Conservation (phyloP, 306 rosid species). For the Vigna hirtella region DNA sequence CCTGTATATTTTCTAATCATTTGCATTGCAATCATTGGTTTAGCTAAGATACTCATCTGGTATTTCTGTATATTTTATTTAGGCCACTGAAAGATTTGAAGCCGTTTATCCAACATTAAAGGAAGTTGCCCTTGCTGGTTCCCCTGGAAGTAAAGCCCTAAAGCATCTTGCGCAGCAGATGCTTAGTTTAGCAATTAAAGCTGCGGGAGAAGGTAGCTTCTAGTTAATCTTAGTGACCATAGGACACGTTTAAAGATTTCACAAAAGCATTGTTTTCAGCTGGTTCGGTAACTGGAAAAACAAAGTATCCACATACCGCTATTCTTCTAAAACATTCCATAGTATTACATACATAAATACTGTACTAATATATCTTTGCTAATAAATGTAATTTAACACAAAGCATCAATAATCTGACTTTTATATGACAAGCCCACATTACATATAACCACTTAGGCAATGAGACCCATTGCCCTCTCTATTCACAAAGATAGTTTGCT, state of each 20-base stretch:
- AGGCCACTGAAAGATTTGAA: conserved; percentile 59
- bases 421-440: no score
- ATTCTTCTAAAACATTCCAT: no score
- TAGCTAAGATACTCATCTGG: conserved; percentile 26
- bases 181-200: conserved; percentile 46
- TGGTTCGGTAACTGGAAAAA: not conserved
- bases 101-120: conserved; percentile 56
- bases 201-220: conserved; percentile 57
- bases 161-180: conserved; percentile 58
- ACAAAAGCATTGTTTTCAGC: not conserved
- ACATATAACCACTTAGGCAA: no score
- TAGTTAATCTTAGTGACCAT: not conserved
- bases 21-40: conserved; percentile 9
- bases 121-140: conserved; percentile 59
- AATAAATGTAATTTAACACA: no score
- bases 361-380: no score
- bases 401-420: no score
- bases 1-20: conserved; percentile 21
- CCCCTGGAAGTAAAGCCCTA: conserved; percentile 56
- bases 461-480: no score
- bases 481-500: no score
- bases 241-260: not conserved
- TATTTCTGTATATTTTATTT: conserved; percentile 27
- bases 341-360: no score
- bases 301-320: not conserved